Base-by-base conservation (phyloP, 495 filamentous ascomycete genomes). In the Friedmanniomyces simplex region DNA sequence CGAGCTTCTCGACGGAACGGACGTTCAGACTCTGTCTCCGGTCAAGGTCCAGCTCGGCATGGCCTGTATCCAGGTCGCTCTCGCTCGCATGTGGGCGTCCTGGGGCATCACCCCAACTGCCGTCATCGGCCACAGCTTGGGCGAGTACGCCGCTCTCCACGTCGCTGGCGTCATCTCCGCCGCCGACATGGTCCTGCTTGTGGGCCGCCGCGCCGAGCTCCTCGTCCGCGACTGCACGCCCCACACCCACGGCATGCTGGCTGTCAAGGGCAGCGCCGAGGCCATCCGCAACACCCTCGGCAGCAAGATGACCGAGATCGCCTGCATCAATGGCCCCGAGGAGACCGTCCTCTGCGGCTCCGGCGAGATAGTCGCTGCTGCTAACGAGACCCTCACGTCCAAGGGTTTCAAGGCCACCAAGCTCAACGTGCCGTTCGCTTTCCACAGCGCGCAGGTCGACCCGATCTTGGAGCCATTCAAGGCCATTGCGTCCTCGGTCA, bases 91-190 rank as follows among this genome's bases (percentile, higher is more conserved):
- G 55, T 96, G 90, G 90, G 71, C 63, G 21, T 84, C 87, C 8
- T 85, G 88, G 78, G 90, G 87, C 36, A 77, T 94, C 56, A 80
- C 70, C 22, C 90, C 90, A 20, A 74, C 78, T 51, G 85, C 82
- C 39, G 87, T 95, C 1, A 74, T 95, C 36, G 91, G 91, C 22
- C 91, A 96, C 73, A 94, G 88, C 67, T 64, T 83, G 13, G 90
- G 90, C 56, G 90, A 96, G 68, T 95, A 91, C 71, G 88, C 90
- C 47, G 90, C 91, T 16, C 74, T 95, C 1, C 78, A 91, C 64
- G 82, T 84, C 34, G 82, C 89, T 18, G 90, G 88, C 51, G 83
- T 95, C 14, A 71, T 96, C 11, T 86, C 84, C 10, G 84, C 81
- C 30, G 82, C 79, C 60, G 89, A 95, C 65, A 83, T 85, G 25